Conservation (phyloP, 208 protist genomes). For the Acanthamoeba healyi region DNA sequence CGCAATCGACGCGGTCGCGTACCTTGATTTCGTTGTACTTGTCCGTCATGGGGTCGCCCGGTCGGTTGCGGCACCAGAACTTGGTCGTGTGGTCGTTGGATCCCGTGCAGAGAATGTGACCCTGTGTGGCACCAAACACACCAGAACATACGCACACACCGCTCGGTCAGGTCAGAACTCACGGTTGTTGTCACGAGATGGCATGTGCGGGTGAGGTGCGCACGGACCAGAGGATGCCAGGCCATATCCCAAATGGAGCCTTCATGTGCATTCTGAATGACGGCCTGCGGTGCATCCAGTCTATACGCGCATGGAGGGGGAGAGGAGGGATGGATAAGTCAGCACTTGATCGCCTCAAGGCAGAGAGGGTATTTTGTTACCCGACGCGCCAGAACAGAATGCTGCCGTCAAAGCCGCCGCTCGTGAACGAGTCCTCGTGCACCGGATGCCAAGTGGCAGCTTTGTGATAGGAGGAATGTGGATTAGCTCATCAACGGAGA, state of each 20-base stretch:
- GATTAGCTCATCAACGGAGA: not conserved
- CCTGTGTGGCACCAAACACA: too few species aligned
- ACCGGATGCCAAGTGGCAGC: slow-evolving; percentile 92
- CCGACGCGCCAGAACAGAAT: slow-evolving; percentile 92
- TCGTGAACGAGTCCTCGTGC: slow-evolving; percentile 91
- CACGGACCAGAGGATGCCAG: slow-evolving; percentile 92
- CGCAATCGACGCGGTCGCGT: too few species aligned
- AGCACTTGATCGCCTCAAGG: not conserved
- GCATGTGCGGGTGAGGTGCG: too few species aligned
- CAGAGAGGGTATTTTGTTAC: slow-evolving; percentile 55
- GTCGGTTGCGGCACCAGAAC: slow-evolving; percentile 89
- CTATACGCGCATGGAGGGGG: not conserved
- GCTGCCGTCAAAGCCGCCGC: slow-evolving; percentile 90
- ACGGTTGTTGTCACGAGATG: too few species aligned
- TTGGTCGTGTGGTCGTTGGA: slow-evolving; percentile 89
- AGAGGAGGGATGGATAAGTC: not conserved
- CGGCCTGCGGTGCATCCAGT: slow-evolving; percentile 37
- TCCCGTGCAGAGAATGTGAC: slow-evolving; percentile 90
- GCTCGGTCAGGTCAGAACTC: not conserved
- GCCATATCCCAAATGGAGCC: slow-evolving; percentile 89
- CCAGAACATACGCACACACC: too few species aligned
- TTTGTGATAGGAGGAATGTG: not conserved
- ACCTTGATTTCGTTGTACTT: slow-evolving; percentile 78
- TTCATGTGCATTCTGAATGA: slow-evolving; percentile 90
- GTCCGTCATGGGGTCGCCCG: slow-evolving; percentile 83